Evolutionary conservation across 164 flowering plant genomes (phyloP).

Genomic region (Tinospora cordifolia): DNA sequence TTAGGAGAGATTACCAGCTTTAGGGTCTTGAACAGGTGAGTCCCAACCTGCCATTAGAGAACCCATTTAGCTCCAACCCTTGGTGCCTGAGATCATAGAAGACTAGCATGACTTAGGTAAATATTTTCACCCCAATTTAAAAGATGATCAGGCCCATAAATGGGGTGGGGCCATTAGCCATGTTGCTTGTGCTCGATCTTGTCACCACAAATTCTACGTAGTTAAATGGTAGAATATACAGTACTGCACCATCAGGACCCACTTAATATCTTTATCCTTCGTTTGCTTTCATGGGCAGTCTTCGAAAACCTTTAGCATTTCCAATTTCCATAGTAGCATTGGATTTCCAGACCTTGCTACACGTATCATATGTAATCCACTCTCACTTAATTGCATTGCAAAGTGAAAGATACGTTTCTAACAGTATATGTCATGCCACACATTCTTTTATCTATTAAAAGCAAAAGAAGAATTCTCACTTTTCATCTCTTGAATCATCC

Average conservation of each 20-base stretch:
- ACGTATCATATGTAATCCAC: no score
- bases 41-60: slow-evolving; percentile 86
- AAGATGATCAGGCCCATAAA: no score
- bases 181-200: slow-evolving; percentile 9
- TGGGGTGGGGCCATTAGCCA: not conserved
- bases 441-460: no score
- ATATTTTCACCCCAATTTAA: not conserved
- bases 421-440: no score
- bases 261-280: not conserved
- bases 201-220: slow-evolving; percentile 1
- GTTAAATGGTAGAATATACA: not conserved
- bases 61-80: slow-evolving; percentile 42
- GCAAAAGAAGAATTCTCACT: no score
- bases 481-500: no score
- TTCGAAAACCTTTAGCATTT: no score
- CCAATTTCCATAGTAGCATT: no score
- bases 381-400: no score
- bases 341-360: no score
- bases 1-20: slow-evolving; percentile 40
- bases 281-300: not conserved
- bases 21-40: slow-evolving; percentile 41
- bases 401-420: no score
- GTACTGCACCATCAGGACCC: not conserved
- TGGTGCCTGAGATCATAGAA: slow-evolving; percentile 6
- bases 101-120: not conserved